Evolutionary conservation across 306 rosid species (phyloP).

Genomic region (Vigna unguiculata): DNA sequence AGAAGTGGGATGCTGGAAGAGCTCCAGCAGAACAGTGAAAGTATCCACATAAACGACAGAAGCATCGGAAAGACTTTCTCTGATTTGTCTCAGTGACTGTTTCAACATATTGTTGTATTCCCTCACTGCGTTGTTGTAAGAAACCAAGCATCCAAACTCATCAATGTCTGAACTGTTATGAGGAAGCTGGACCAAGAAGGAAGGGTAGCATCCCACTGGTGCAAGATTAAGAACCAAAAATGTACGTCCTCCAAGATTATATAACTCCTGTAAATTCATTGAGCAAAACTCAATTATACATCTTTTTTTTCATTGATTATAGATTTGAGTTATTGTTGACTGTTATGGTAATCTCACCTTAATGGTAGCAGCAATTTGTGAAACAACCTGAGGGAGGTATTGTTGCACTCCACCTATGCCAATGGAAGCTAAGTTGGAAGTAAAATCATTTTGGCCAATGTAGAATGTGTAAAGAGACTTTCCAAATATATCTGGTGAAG

Average conservation of each 20-base stretch:
- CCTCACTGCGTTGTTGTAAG: slow-evolving; percentile 73
- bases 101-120: slow-evolving; percentile 75
- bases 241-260: slow-evolving; percentile 73
- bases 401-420: slow-evolving; percentile 72
- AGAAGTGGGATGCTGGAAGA: slow-evolving; percentile 70
- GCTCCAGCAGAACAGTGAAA: slow-evolving; percentile 62
- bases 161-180: slow-evolving; percentile 71
- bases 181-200: slow-evolving; percentile 64
- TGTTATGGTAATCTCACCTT: slow-evolving; percentile 51
- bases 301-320: background rate
- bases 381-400: slow-evolving; percentile 75
- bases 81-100: slow-evolving; percentile 52
- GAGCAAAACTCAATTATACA: slow-evolving; percentile 4
- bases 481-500: slow-evolving; percentile 68
- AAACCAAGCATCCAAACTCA: slow-evolving; percentile 70
- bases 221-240: slow-evolving; percentile 84
- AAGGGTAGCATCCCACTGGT: slow-evolving; percentile 91
- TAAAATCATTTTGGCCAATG: slow-evolving; percentile 91
- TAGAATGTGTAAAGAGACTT: slow-evolving; percentile 81
- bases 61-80: slow-evolving; percentile 63
- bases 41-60: slow-evolving; percentile 71
- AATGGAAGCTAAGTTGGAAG: slow-evolving; percentile 69
- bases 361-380: slow-evolving; percentile 70
- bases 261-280: slow-evolving; percentile 63
- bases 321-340: background rate